Percentiles rank a stretch among this genome's conserved stretches.
Evolutionary conservation across 2,329 filamentous ascomycete genomes (phyloP).

Genomic region (Fusarium redolens): DNA sequence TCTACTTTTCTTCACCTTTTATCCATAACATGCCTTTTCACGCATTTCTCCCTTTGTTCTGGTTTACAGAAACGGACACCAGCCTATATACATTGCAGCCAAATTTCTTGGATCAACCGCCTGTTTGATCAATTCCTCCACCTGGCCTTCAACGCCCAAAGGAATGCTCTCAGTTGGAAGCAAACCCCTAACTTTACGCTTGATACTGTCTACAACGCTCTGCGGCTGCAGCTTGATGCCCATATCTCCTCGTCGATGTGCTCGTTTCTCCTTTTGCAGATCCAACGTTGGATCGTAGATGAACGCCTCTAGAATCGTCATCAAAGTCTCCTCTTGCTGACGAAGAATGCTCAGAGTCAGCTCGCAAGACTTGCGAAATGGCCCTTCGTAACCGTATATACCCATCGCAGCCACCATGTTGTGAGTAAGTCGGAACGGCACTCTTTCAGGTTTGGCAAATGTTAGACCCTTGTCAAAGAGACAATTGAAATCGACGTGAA

Average conservation of each 20-base stretch:
- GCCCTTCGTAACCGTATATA: constrained; percentile 91
- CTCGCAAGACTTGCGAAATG: constrained; percentile 91
- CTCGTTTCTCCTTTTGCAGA: constrained; percentile 76
- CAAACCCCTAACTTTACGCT: constrained; percentile 85
- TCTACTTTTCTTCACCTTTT: neutral
- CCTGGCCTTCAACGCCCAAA: constrained; percentile 93
- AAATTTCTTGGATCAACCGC: constrained; percentile 84
- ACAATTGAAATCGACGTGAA: constrained; percentile 99
- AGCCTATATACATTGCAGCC: constrained; percentile 96
- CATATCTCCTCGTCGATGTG: constrained; percentile 51
- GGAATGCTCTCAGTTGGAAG: constrained; percentile 90
- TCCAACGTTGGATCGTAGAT: constrained; percentile 97
- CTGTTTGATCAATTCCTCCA: constrained; percentile 92
- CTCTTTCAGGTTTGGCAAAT: constrained; percentile 92
- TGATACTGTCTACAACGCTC: constrained; percentile 90
- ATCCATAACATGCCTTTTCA: neutral
- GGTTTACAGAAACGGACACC: constrained; percentile 70
- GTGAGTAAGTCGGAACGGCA: constrained; percentile 96
- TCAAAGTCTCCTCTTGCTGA: constrained; percentile 93
- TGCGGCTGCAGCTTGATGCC: constrained; percentile 65
- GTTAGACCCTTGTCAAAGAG: constrained; percentile 98
- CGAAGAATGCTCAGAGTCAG: constrained; percentile 85
- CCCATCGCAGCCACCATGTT: constrained; percentile 99
- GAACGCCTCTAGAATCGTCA: constrained; percentile 97
- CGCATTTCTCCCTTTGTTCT: neutral